phyloP scores from a whole-genome alignment of 352 stramenopile species.

The Globisporangium nagaii region DNA sequence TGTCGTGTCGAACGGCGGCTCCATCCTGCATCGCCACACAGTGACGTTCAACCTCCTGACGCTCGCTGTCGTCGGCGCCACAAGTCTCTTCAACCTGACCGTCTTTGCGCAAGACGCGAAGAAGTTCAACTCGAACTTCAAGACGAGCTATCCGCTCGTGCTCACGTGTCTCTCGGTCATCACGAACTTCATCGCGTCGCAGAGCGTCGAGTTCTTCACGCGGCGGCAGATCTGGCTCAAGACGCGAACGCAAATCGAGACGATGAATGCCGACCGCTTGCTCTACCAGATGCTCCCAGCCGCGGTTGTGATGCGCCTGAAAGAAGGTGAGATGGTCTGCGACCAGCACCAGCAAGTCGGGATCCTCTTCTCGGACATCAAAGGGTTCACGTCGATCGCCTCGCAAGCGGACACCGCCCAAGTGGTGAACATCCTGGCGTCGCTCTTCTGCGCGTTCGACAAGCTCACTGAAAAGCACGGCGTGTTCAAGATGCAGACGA shows the following conservation, averaged over 20 bases:
- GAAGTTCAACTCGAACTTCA: conserved; percentile 72
- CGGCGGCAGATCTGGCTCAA: conserved; percentile 83
- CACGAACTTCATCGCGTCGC: conserved; percentile 74
- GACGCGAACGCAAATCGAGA: conserved; percentile 76
- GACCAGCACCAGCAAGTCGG: conserved; percentile 84
- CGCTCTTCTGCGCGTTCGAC: conserved; percentile 90
- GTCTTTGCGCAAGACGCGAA: conserved; percentile 41
- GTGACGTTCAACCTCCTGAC: conserved; percentile 59
- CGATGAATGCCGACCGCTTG: conserved; percentile 75
- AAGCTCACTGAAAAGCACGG: conserved; percentile 89
- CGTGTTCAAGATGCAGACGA: conserved; percentile 93
- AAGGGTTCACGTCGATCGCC: conserved; percentile 89
- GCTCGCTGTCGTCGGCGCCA: conserved; percentile 40
- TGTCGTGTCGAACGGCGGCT: conserved; percentile 76
- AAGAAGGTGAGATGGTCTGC: conserved; percentile 79
- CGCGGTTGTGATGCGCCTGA: conserved; percentile 79
- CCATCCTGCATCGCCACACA: conserved; percentile 63
- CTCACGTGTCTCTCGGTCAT: conserved; percentile 78
- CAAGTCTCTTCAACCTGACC: conserved; percentile 36
- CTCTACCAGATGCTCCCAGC: conserved; percentile 86
- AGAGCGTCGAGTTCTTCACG: conserved; percentile 79
- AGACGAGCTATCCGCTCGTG: conserved; percentile 76
- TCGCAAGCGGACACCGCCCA: conserved; percentile 76
- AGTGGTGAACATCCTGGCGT: conserved; percentile 88
- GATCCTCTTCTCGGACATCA: conserved; percentile 91